Evolutionary conservation across 2,329 filamentous ascomycete species (phyloP), one percentile per base, ranked within the genome.

Genomic region (Pyrenophora teres): DNA sequence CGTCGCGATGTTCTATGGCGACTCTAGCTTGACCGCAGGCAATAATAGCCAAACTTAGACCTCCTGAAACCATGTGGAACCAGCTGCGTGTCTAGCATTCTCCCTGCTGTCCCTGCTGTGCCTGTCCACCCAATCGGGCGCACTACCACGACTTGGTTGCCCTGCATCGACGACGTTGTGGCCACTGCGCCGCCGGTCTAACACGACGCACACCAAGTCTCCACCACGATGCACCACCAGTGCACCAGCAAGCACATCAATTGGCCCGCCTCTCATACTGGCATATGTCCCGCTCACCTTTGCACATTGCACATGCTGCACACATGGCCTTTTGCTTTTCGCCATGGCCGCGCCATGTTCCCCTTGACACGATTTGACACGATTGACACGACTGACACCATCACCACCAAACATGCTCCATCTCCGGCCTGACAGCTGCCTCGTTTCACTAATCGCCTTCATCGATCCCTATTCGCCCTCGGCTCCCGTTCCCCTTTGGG

Each of bases 81-180:
- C 50, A 46, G 46, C 38, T 45, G 40, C 58, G 62, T 44, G 33
- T 63, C 51, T 59, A 60, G 63, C 61, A 60, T 46, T 30, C 45
- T 38, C 48, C 51, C 44, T 54, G 40, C 40, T 39, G 42, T 37
- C 27, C 27, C 27, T 30, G 27, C 27, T 30, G 27, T 30, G 2
- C 27, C 27, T 30, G 27, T 9, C 27, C 27, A 30, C 27, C 62
- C 55, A 64, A 64, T 64, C 46, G 59, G 55, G 48, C 52, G 37
- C 50, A 27, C 54, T 52, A 39, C 48, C 37, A 45, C n/a, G 23
- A 6, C 30, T 41, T 50, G 50, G 56, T 3, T 19, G 59, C 60
- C 63, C 62, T 65, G 63, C 60, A 48, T 53, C 54, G 47, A 52
- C 50, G 50, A 62, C 60, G 59, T 56, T 56, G 56, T 58, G 52